Conservation (phyloP, 1,139 yeast species). For the Lodderomyces orthopsilosis region DNA sequence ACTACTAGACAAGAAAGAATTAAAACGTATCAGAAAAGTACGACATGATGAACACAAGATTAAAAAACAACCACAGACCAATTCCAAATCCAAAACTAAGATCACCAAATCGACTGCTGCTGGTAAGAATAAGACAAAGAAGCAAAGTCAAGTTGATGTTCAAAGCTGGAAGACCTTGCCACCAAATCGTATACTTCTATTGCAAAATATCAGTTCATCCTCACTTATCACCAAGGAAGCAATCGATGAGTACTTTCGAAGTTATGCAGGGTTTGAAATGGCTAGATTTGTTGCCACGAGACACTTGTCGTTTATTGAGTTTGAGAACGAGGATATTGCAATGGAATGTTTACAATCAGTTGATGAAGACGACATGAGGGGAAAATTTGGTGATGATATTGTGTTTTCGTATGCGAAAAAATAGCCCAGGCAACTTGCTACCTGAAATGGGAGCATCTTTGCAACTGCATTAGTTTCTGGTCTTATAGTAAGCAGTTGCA, state of each 20-base stretch:
- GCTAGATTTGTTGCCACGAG: constrained; percentile 66
- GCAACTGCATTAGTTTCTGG: no score
- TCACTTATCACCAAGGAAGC: constrained; percentile 31
- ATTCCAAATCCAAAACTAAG: not conserved
- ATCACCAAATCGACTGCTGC: not conserved
- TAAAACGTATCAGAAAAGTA: constrained; percentile 16
- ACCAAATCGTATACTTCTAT: constrained; percentile 67
- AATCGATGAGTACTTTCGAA: constrained; percentile 44
- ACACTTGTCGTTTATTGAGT: constrained; percentile 80
- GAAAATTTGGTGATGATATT: constrained; percentile 23
- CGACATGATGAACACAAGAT: constrained; percentile 18
- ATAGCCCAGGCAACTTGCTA: constrained; percentile 14
- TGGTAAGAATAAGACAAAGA: constrained; percentile 3
- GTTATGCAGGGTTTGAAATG: constrained; percentile 58
- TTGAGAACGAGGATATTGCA: constrained; percentile 45
- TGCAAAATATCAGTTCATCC: constrained; percentile 52
- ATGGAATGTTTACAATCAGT: constrained; percentile 21
- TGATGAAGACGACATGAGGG: constrained; percentile 10
- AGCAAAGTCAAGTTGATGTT: constrained; percentile 10
- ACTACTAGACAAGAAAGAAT: constrained; percentile 18
- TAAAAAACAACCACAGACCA: constrained; percentile 1
- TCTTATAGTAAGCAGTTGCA: no score
- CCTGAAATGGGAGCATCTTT: no score
- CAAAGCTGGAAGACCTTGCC: constrained; percentile 43
- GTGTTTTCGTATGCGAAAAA: constrained; percentile 37